Evolutionary conservation across 257 asterid genomes (phyloP).

Genomic region (Capsicum rhomboideum): DNA sequence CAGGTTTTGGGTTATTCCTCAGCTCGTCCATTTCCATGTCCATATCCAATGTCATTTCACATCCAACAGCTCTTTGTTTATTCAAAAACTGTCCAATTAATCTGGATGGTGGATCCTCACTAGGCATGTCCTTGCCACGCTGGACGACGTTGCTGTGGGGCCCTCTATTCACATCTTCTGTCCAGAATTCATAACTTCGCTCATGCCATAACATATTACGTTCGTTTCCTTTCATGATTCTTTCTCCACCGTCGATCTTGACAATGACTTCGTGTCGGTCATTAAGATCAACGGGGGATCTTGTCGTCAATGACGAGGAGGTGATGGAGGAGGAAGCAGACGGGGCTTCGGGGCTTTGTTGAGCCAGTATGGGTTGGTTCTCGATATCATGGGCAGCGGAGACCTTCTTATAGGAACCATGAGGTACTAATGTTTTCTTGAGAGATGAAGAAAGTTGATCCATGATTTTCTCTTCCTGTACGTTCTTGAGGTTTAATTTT

Average conservation of each 20-base stretch:
- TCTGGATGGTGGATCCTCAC: conserved; percentile 51
- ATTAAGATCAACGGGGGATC: conserved; percentile 4
- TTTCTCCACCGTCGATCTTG: conserved; percentile 32
- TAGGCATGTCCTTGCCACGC: conserved; percentile 1
- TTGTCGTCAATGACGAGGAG: not conserved
- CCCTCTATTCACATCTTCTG: not conserved
- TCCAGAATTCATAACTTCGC: conserved; percentile 43
- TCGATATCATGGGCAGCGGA: conserved; percentile 29
- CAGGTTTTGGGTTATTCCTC: conserved; percentile 1
- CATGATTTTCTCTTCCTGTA: conserved; percentile 9
- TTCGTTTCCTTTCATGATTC: not conserved
- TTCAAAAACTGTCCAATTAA: conserved; percentile 53
- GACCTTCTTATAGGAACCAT: conserved; percentile 24
- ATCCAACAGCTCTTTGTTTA: conserved; percentile 49
- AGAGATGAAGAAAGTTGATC: conserved; percentile 40
- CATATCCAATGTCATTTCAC: conserved; percentile 48
- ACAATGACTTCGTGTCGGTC: conserved; percentile 37
- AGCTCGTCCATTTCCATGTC: conserved; percentile 66
- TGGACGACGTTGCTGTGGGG: conserved; percentile 10
- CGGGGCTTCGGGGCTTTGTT: conserved; percentile 17
- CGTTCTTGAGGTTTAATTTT: not conserved
- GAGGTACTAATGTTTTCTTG: conserved; percentile 41
- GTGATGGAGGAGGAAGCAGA: conserved; percentile 4
- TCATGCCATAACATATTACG: conserved; percentile 16
- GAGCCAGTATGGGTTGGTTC: conserved; percentile 40